Conservation (phyloP, 345 rosid genomes). For the Citrus medica region DNA sequence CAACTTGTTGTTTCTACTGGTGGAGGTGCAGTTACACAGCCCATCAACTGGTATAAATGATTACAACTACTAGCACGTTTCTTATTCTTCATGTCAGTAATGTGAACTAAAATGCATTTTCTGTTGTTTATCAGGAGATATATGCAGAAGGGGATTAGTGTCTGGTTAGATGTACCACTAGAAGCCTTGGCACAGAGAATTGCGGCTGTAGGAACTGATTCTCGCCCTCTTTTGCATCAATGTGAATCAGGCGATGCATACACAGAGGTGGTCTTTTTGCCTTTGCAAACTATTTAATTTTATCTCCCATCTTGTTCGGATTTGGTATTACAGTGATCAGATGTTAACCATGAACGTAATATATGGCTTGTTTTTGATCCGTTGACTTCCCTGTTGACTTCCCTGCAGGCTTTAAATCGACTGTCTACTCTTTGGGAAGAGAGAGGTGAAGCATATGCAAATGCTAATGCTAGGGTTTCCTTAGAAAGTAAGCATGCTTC, state of each 20-base stretch:
- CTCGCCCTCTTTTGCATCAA: constrained; percentile 76
- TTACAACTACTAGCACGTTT: not conserved
- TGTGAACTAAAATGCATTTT: not conserved
- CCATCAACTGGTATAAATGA: constrained; percentile 66
- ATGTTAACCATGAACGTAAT: not conserved
- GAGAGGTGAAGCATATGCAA: constrained; percentile 65
- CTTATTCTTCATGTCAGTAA: not conserved
- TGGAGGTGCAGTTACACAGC: constrained; percentile 82
- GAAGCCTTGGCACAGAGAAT: constrained; percentile 91
- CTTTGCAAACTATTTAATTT: not conserved
- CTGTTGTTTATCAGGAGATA: constrained; percentile 47
- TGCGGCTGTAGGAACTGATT: constrained; percentile 84
- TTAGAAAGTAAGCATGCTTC: constrained; percentile 57
- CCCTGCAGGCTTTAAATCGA: constrained; percentile 63
- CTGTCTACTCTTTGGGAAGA: constrained; percentile 67
- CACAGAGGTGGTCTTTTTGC: constrained; percentile 42
- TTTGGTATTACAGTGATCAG: not conserved
- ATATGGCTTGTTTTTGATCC: not conserved
- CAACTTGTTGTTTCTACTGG: constrained; percentile 90
- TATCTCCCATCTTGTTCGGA: not conserved
- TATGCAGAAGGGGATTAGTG: constrained; percentile 81
- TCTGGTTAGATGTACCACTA: constrained; percentile 96
- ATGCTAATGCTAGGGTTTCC: constrained; percentile 82
- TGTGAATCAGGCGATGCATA: constrained; percentile 74
- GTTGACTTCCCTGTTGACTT: constrained; percentile 2